Evolutionary conservation across 2,329 filamentous ascomycete species (phyloP), one percentile per base, ranked within the genome.

Genomic region (Ascochyta koolunga): DNA sequence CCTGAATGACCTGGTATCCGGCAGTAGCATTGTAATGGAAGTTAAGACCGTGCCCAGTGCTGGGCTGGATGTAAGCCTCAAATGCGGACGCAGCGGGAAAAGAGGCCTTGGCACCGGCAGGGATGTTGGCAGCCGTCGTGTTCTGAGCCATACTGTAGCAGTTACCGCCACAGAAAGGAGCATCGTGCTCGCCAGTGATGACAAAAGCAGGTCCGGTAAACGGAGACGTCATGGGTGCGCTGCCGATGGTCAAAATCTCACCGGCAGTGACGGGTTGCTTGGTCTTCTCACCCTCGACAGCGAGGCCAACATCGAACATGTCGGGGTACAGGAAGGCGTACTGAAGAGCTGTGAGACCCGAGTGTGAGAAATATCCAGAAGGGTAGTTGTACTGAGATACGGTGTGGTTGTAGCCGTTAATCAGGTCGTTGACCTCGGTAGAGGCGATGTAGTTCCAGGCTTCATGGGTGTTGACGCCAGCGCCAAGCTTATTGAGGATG

Each of bases 161-260:
- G 69, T 88, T 81, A 22, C 84, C 83, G 3, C 85, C 86, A 54
- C 86, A 89, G 69, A 85, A 88, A 5, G 82, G 80, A 42, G 86
- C 81, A 29, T 75, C 71, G 25, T 62, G 51, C 25, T 67, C 58
- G 15, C 86, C 85, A 27, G 84, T 87, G 53, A 88, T 78, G 43
- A 88, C 77, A 39, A 86, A 70, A 0, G 85, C 83, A 0, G 85
- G 83, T 0, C 84, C 85, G 2, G 65, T 71, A 62, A 83, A 85
- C 0, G 66, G 56, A 47, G 72, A 73, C 6, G 35, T 54, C 56
- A 61, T 59, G 0, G 72, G 75, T 1, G 74, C 68, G 13, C 67
- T 74, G 4, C 77, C 80, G 5, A 87, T 68, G 1, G 84, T 87
- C 36, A 88, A 68, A 1, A 88, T 66, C 68, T 88, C 86, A 21